Conservation (phyloP, 306 rosid genomes). For the Gleditsia sinensis region DNA sequence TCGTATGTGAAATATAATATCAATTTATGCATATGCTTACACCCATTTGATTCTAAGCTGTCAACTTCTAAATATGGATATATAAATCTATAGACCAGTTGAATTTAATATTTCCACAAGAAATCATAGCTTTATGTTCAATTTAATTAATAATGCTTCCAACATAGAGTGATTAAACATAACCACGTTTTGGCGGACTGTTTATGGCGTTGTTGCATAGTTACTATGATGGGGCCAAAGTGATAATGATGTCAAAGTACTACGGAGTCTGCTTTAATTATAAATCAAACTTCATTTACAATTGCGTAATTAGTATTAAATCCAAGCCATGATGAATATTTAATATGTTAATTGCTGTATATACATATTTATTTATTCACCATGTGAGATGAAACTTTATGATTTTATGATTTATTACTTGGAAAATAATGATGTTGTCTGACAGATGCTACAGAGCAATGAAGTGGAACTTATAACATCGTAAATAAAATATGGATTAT, state of each 20-base stretch:
- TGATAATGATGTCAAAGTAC: constrained; percentile 44
- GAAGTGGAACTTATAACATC: constrained; percentile 4
- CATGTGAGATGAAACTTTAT: background rate
- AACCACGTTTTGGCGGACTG: constrained; percentile 28
- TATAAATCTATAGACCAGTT: constrained; percentile 22
- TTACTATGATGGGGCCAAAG: constrained; percentile 29
- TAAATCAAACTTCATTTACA: background rate
- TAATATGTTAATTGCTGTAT: background rate
- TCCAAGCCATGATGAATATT: constrained; percentile 29
- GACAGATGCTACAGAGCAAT: background rate
- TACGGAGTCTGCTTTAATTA: constrained; percentile 17
- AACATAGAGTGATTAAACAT: constrained; percentile 11
- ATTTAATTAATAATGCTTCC: constrained; percentile 9
- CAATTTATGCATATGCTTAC: constrained; percentile 23
- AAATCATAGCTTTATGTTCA: constrained; percentile 23
- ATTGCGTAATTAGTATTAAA: background rate
- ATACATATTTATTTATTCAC: background rate
- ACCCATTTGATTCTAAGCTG: constrained; percentile 44
- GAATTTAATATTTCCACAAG: constrained; percentile 28
- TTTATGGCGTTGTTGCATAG: constrained; percentile 26
- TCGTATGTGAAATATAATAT: constrained; percentile 36
- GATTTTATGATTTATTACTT: constrained; percentile 10
- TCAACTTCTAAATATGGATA: constrained; percentile 37
- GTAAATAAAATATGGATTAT: constrained; percentile 6
- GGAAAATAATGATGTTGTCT: constrained; percentile 9